Base-by-base conservation (phyloP, 2,329 filamentous ascomycete species). In the Geosmithia flava region DNA sequence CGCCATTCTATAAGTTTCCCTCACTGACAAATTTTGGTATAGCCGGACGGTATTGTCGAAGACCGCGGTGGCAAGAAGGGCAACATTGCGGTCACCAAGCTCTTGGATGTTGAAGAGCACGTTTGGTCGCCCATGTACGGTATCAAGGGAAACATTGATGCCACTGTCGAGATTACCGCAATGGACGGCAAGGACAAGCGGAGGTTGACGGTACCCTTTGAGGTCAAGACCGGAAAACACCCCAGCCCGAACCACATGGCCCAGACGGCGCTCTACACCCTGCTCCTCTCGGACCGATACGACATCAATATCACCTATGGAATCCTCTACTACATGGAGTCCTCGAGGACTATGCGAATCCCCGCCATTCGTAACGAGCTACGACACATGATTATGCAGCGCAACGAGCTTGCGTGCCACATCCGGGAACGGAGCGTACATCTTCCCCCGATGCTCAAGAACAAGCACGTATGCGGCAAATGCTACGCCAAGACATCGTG, bases 41-140 rank as follows among this genome's bases (percentile, higher is more conserved):
- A 83, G 75, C 58, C 73, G 4, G 78, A 83, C 54, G 89, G 88
- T 2, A 61, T 87, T 41, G 83, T 94, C 20, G 83, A 87, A 54
- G 88, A 90, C 54, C 78, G 86, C 44, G 84, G 89, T 58, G 85
- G 84, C 41, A 79, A 84, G 47, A 84, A 82, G 54, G 79, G 84
- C 11, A 83, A 76, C 49, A 83, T 97, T 76, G 89, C 86, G 55
- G 82, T 98, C 55, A 94, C 83, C 58, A 98, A 97, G 61, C 72
- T 98, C 27, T 81, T 98, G 15, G 93, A 97, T 60, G 87, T 98
- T 10, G 93, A 98, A 62, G 93, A 98, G 63, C 93, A 97, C 60
- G 82, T 98, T 27, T 98, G 93, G 93, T 97, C 91, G 7, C 93
- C 93, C 1, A 91, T 89, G 80, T 98, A 95, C 61, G 93, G 93